phyloP scores from a whole-genome alignment of 352 stramenopile genomes.

The Pythium periplocum region DNA sequence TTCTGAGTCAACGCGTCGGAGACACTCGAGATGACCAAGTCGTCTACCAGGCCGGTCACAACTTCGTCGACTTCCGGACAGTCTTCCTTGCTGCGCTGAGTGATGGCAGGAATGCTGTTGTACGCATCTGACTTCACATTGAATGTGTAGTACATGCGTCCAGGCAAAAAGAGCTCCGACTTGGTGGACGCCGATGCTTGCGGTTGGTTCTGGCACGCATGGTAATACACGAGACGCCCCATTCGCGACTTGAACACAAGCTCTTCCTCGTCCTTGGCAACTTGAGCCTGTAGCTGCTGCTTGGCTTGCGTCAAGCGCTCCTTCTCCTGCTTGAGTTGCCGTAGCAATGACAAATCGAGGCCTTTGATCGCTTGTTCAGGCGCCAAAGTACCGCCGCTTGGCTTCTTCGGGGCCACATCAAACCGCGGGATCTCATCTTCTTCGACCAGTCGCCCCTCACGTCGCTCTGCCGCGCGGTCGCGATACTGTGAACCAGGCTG shows the following conservation, averaged over 20 bases:
- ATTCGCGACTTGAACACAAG: conserved; percentile 50
- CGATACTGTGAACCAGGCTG: conserved; percentile 28
- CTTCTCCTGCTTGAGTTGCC: conserved; percentile 82
- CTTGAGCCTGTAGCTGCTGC: conserved; percentile 7
- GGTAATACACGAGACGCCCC: conserved; percentile 58
- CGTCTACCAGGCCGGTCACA: conserved; percentile 44
- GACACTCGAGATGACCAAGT: conserved; percentile 40
- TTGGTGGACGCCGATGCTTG: conserved; percentile 12
- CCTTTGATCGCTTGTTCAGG: conserved; percentile 88
- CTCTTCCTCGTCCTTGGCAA: conserved; percentile 28
- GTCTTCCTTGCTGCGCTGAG: conserved; percentile 73
- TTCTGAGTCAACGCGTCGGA: conserved; percentile 36
- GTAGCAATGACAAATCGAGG: conserved; percentile 83
- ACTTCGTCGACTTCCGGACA: conserved; percentile 54
- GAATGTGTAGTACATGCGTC: conserved; percentile 76
- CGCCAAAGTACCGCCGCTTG: conserved; percentile 72
- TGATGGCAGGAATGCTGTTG: conserved; percentile 49
- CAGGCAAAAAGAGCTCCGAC: conserved; percentile 69
- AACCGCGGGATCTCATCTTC: conserved; percentile 46
- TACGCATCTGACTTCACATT: conserved; percentile 30
- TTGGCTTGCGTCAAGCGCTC: conserved; percentile 37
- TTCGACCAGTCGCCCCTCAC: conserved; percentile 35
- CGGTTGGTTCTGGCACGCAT: conserved; percentile 41
- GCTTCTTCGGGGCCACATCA: conserved; percentile 77
- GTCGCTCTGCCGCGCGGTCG: conserved; percentile 64